Conservation (phyloP, 129 eudicot genomes). For the Gnaphalium uliginosum region DNA sequence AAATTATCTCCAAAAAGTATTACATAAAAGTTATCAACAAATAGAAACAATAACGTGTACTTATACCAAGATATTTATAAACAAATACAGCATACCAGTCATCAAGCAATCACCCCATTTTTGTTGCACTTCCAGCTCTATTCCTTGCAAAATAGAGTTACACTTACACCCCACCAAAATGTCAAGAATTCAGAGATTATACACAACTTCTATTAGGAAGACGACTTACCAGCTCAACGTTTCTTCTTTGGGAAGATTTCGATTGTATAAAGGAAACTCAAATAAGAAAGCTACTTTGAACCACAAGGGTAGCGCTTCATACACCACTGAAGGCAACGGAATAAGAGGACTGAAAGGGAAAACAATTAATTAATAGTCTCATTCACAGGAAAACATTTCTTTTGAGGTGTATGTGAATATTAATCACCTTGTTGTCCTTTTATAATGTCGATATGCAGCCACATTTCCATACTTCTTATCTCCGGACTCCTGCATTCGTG, state of each 20-base stretch:
- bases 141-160: constrained; percentile 37
- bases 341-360: constrained; percentile 73
- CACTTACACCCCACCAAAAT: constrained; percentile 10
- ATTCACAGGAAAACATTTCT: neutral
- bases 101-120: constrained; percentile 24
- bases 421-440: constrained; percentile 77
- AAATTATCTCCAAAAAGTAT: neutral
- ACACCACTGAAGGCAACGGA: constrained; percentile 69
- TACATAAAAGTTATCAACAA: neutral
- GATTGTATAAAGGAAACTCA: constrained; percentile 84
- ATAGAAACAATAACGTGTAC: constrained; percentile 2
- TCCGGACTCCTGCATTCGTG: constrained; percentile 66
- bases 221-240: constrained; percentile 51
- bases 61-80: neutral
- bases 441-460: constrained; percentile 64
- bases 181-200: constrained; percentile 12
- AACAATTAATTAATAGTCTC: constrained; percentile 5
- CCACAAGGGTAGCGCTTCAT: constrained; percentile 73
- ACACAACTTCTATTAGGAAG: neutral
- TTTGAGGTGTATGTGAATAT: neutral
- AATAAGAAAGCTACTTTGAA: constrained; percentile 69
- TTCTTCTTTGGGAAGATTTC: constrained; percentile 67
- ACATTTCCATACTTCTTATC: constrained; percentile 84
- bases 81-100: constrained; percentile 1
- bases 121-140: constrained; percentile 30